Evolutionary conservation across 2,329 filamentous ascomycete genomes (phyloP).

Genomic region (Grosmannia clavigera): DNA sequence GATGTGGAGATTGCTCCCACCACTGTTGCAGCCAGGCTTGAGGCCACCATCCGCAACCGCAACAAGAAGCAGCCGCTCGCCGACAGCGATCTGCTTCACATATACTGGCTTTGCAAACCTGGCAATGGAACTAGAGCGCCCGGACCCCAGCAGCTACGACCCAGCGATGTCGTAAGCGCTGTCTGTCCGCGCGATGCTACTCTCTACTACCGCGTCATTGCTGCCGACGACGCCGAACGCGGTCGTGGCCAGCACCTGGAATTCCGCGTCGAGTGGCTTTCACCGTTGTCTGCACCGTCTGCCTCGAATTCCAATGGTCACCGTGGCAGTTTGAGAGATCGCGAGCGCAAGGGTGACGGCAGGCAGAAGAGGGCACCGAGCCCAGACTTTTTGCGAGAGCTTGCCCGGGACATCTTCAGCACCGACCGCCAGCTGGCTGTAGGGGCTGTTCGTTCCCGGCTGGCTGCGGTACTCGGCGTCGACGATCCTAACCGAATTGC

Average conservation of each 20-base stretch:
- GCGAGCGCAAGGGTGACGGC: not conserved
- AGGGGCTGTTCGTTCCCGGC: not conserved
- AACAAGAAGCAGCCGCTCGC: not conserved
- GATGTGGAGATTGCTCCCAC: not conserved
- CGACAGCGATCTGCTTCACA: not conserved
- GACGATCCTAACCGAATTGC: conserved; percentile 17
- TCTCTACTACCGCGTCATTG: conserved; percentile 1
- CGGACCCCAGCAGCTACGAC: not conserved
- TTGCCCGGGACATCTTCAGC: not conserved
- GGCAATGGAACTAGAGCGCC: too few relatives aligned
- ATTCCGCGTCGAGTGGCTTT: not conserved
- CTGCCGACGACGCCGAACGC: not conserved
- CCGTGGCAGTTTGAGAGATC: not conserved
- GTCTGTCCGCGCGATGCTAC: not conserved
- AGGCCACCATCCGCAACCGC: not conserved
- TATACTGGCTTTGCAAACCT: not conserved
- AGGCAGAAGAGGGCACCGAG: not conserved
- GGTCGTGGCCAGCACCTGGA: not conserved
- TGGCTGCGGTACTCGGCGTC: conserved; percentile 10
- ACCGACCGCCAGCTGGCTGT: not conserved
- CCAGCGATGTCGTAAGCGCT: not conserved
- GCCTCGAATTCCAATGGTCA: not conserved
- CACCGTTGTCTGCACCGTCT: not conserved
- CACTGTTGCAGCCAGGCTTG: not conserved
- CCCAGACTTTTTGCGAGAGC: not conserved